Base-by-base conservation (phyloP, 305 asterid genomes). In the Fraxinus angustifolia region DNA sequence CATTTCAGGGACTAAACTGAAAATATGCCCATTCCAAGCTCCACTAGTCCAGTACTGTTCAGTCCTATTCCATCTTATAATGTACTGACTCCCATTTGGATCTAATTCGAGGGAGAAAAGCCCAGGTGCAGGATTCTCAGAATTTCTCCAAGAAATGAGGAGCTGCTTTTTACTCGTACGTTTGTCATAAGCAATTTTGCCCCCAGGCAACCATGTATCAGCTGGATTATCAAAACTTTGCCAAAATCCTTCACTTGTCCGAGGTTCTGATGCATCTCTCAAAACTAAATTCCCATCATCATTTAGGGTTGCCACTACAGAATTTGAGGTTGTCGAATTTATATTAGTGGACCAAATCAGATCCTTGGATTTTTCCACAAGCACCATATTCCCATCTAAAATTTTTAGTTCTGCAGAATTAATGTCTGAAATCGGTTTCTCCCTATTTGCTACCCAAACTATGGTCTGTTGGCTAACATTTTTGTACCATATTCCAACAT, bases 381-480 rank as follows among this genome's bases (percentile, higher is more conserved):
- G 84, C 1, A 88, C 92, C 65, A 93, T 80, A 76, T 90, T 88
- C 5, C 92, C 89, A 48, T 17, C 76, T 2, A 83, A 86, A 72
- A 93, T 79, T 62, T 67, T 78, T 65, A 93, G 80, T 42, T 81
- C 82, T 6, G 93, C 89, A 14, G 91, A 62, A 3, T 67, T 81
- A 12, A 50, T 83, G 78, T 89, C 90, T 6, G 77, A 80, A n/a
- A 92, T 79, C 0, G 96, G 97, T 73, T 71, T 26, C 38, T 82
- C 91, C 86, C 97, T 87, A 84, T 93, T 92, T 7, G 98, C 98
- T 2, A 93, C 97, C 98, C 98, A 93, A 48, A 92, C 98, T 2
- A 82, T 71, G 73, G 96, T 91, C 78, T 0, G 79, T n/a, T 4
- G 7, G 73, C 67, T 62, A 16, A 93, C 79, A 35, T 83, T 90